Evolutionary conservation across 768 basidiomycete genomes (phyloP), one percentile per base, ranked within the genome.

Genomic region (Macrolepiota fuliginosa): DNA sequence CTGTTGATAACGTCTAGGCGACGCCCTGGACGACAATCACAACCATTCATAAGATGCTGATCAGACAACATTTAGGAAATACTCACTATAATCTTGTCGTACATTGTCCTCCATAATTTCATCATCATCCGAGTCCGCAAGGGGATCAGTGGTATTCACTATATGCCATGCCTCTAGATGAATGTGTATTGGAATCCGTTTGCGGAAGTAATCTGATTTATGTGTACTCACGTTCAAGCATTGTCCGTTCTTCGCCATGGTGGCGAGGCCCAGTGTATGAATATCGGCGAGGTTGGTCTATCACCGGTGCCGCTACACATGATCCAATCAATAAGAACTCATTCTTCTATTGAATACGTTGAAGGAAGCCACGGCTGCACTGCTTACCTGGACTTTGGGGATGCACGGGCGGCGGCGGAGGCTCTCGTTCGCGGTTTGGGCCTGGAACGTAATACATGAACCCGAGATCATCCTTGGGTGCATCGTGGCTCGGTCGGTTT

Each of bases 111-210:
- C 88, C 58, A 79, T 76, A 58, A 78, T 72, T 67, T 92, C 91
- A 40, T 88, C 88, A 65, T 92, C 90, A 12, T 32, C 29, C 29
- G 90, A 91, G 73, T 90, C 89, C 12, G 74, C 76, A 15, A 91
- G 75, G 15, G 90, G 87, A 68, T 92, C 89, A 37, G 79, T 79
- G 27, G 81, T 83, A 40, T 79, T 79, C 29, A 86, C 80, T 35
- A 83, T 74, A 66, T 88, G 84, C 89, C 89, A 92, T 6, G 90
- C 89, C 61, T 92, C 91, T 92, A 74, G 22, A 61, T 58, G 50
- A 63, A 58, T 37, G 22, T 54, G 25, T 55, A 49, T 45, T 56
- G 63, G 51, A 61, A 49, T 61, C 29, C 60, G 29, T 46, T 40
- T n/a, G 39, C 50, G 40, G 54, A 45, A 49, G 49, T 42, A 66